Base-by-base conservation (phyloP, 2,329 filamentous ascomycete genomes). In the Cryoendolithus antarcticus region DNA sequence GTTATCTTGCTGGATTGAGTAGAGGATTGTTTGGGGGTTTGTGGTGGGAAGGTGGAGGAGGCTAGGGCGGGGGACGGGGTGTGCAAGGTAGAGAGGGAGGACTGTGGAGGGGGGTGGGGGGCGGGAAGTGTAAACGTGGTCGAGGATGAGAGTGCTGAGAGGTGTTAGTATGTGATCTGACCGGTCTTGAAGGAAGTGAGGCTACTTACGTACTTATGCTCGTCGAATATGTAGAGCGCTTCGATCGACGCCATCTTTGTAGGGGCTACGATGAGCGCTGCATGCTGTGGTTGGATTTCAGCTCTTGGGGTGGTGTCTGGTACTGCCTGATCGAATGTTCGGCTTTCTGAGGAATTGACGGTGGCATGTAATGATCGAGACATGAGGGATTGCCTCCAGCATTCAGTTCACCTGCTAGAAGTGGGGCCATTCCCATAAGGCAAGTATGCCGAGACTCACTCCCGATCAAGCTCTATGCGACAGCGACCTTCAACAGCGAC, bases 211-310 rank as follows among this genome's bases (percentile, higher is more conserved):
- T 67, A 93, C 88, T 88, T 86, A 65, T 88, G 78, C 69, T 95
- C 88, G 74, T 96, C 88, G 63, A 83, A 95, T 60, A 98, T 86
- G 69, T 96, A 89, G 56, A 98, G 72, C 59, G 89, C 91, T 70
- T 96, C 89, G 58, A 98, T 83, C 58, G 83, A 77, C 66, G 85
- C 64, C 67, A 70, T 70, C 41, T 37, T 36, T 21, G 6, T 21
- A 6, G 3, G 6, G 3, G 19, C 19, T 21, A 21, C 19, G 19
- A 4, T 6, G 19, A 21, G 19, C 19, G 3, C 19, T 21, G 19
- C 19, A 21, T 21, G 19, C 19, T 21, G 3, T 21, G 3, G 19
- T 4, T 6, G n/a, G n/a, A n/a, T n/a, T n/a, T n/a, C n/a, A n/a
- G n/a, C n/a, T n/a, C n/a, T n/a, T n/a, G n/a, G n/a, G n/a, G n/a